Percentiles rank a stretch among this genome's conserved stretches.
These are phyloP conservation scores for Scenedesmus sp. DNA, from an alignment of 163 green algal species.

Conservation along the genomic window DNA sequence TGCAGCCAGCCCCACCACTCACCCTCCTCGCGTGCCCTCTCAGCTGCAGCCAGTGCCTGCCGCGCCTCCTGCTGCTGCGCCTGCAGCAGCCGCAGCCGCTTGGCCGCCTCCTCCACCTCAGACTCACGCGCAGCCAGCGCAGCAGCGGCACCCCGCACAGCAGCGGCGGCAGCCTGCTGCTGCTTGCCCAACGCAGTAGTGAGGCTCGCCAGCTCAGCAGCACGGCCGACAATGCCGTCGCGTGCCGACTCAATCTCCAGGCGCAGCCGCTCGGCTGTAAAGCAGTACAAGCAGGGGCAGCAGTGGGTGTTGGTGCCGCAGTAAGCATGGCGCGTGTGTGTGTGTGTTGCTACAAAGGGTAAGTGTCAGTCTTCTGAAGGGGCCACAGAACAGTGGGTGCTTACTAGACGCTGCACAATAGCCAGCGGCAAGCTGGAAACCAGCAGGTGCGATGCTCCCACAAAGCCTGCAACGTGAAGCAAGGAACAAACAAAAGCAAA, in stretches of 20 bases:
- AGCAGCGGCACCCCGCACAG: background rate
- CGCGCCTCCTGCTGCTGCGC: slow-evolving; percentile 11
- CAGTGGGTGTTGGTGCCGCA: too few species aligned
- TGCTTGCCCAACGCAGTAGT: background rate
- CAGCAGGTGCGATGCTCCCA: too few species aligned
- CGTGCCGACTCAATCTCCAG: slow-evolving; percentile 25
- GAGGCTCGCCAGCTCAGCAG: slow-evolving; percentile 31
- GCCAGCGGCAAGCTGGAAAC: too few species aligned
- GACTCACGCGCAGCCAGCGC: background rate
- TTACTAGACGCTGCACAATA: too few species aligned
- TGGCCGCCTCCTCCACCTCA: background rate
- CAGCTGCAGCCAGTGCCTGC: background rate
- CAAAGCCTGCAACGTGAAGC: too few species aligned
- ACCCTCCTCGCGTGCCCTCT: slow-evolving; percentile 20
- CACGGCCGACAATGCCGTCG: slow-evolving; percentile 12
- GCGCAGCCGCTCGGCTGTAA: slow-evolving; percentile 33
- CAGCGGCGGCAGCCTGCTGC: background rate
- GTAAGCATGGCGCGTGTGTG: too few species aligned
- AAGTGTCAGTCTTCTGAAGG: too few species aligned
- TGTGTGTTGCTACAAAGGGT: too few species aligned
- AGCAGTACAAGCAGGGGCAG: background rate
- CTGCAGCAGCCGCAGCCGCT: slow-evolving; percentile 5
- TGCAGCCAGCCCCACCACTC: background rate
- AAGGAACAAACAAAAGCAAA: too few species aligned
- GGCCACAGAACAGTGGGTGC: too few species aligned